These are phyloP conservation scores for Mycosphaerella sp. DNA, from an alignment of 2,329 filamentous ascomycete genomes.

Conservation along the genomic window DNA sequence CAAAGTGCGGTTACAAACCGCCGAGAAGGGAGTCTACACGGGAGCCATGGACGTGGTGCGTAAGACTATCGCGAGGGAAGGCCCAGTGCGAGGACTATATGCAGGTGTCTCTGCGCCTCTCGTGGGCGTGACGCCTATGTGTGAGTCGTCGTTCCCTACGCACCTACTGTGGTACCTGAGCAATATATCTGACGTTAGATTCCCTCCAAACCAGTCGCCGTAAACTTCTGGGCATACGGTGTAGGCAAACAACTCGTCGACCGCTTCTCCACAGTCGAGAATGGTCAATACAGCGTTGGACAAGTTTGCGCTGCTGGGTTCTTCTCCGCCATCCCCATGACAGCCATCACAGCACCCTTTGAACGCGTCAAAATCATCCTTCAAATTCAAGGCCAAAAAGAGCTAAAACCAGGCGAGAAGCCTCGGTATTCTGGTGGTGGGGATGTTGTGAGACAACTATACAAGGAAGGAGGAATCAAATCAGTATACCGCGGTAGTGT, in stretches of 20 bases:
- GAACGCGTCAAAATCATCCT: conserved; percentile 98
- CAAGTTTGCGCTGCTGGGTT: conserved; percentile 91
- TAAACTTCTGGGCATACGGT: conserved; percentile 81
- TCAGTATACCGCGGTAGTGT: conserved; percentile 87
- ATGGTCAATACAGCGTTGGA: conserved; percentile 69
- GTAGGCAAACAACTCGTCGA: conserved; percentile 85
- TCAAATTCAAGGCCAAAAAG: conserved; percentile 91
- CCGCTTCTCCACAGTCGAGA: conserved; percentile 57
- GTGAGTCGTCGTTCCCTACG: conserved; percentile 52
- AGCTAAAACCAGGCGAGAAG: conserved; percentile 79
- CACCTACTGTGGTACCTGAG: not conserved
- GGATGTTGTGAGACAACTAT: conserved; percentile 90
- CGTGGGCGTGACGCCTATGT: conserved; percentile 97
- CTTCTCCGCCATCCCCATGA: conserved; percentile 98
- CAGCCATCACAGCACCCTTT: conserved; percentile 95
- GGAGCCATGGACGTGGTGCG: conserved; percentile 86
- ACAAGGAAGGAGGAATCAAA: conserved; percentile 80
- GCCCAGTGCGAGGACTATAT: conserved; percentile 72
- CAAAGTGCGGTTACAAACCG: conserved; percentile 95
- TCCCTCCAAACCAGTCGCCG: conserved; percentile 46
- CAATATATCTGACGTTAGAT: conserved; percentile 16
- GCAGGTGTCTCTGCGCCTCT: conserved; percentile 94
- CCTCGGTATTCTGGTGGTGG: conserved; percentile 80
- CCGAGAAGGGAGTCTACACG: conserved; percentile 85
- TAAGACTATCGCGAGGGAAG: conserved; percentile 83